Evolutionary conservation across 371 early-diverging fungal genomes (phyloP).

Genomic region (Syncephalis fuscata): DNA sequence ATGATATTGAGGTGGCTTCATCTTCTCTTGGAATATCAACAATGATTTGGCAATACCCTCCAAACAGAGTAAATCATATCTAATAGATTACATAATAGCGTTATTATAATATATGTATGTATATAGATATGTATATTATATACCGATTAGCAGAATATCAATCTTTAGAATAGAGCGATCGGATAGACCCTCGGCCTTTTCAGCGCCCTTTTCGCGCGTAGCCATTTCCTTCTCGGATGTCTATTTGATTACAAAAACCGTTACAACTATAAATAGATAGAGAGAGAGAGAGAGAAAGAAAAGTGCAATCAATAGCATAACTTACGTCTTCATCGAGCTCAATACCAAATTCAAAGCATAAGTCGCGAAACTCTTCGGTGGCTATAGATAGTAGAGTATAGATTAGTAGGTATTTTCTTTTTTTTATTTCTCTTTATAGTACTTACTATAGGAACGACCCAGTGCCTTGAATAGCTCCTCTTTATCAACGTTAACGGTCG

Average conservation of each 20-base stretch:
- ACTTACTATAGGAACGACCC: conserved; percentile 60
- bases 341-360: conserved; percentile 99
- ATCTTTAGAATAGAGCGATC: conserved; percentile 85
- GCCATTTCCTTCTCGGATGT: conserved; percentile 64
- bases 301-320: neutral
- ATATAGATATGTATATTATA: conserved; percentile 5
- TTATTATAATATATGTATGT: conserved; percentile 3
- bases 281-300: conserved; percentile 1
- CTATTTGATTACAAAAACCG: too few species aligned
- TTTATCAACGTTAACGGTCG: conserved; percentile 88
- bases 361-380: conserved; percentile 81
- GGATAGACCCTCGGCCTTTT: conserved; percentile 39
- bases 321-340: conserved; percentile 96
- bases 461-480: conserved; percentile 69
- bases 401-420: neutral
- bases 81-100: conserved; percentile 10
- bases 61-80: conserved; percentile 90
- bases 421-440: neutral
- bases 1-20: conserved; percentile 37
- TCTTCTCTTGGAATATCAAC: conserved; percentile 54
- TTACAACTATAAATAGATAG: conserved; percentile 3
- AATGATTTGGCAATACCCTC: conserved; percentile 90
- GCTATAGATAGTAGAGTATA: conserved; percentile 19
- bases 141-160: conserved; percentile 99
- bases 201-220: conserved; percentile 34